Conservation (phyloP, 148 eudicot species). For the Vaccinium darrowii region DNA sequence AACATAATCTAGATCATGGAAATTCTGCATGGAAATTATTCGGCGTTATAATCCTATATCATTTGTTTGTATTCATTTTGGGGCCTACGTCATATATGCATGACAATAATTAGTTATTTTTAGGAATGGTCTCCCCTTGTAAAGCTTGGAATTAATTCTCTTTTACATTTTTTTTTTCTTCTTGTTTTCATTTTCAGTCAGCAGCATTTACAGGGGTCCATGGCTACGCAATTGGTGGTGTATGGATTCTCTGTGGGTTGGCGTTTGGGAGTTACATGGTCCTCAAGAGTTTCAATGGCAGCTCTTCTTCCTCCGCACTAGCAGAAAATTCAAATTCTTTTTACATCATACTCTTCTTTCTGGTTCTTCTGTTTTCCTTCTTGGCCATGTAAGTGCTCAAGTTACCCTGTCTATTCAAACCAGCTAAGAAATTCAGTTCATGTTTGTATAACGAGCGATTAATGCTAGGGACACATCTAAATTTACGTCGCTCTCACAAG, state of each 20-base stretch:
- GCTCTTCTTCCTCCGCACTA: slow-evolving; percentile 15
- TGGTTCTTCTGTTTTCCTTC: slow-evolving; percentile 44
- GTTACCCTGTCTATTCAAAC: not conserved
- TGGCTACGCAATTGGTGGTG: slow-evolving; percentile 63
- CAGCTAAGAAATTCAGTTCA: not conserved
- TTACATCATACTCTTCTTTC: slow-evolving; percentile 33
- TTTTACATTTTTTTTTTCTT: not conserved
- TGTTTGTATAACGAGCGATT: not conserved
- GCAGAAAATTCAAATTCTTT: slow-evolving; percentile 33
- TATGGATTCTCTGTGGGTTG: slow-evolving; percentile 57
- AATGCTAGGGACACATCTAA: no score
- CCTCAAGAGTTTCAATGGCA: slow-evolving; percentile 23
- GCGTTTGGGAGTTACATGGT: slow-evolving; percentile 47
- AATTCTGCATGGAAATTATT: no score
- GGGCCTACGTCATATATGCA: not conserved
- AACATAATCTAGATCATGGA: no score
- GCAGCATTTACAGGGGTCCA: slow-evolving; percentile 71
- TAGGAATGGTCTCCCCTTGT: not conserved
- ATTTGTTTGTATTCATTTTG: not conserved
- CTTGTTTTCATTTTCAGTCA: slow-evolving; percentile 37
- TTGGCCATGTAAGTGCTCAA: slow-evolving; percentile 57
- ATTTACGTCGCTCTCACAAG: no score
- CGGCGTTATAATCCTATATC: not conserved
- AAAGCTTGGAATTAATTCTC: not conserved
- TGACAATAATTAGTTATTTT: not conserved